Conservation (phyloP, 768 basidiomycete species). For the Leccinum olivaceopallidum region DNA sequence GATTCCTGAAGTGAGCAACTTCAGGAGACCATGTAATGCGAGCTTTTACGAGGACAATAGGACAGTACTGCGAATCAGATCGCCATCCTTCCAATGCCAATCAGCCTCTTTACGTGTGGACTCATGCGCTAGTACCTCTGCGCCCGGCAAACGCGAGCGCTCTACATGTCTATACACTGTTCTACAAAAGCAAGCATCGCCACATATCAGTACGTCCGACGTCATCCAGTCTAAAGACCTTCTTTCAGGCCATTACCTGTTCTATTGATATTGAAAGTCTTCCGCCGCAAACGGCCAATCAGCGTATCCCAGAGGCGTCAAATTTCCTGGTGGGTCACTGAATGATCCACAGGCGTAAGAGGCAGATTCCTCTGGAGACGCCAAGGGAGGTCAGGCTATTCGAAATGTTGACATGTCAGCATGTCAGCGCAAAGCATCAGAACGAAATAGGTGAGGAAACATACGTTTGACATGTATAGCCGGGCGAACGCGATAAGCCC, state of each 20-base stretch:
- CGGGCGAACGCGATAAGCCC: slow-evolving; percentile 29
- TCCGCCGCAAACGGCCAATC: background rate
- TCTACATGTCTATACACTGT: no score
- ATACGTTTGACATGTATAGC: slow-evolving; percentile 2
- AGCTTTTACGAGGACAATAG: no score
- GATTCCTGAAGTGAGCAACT: no score
- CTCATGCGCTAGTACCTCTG: no score
- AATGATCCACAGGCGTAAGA: background rate
- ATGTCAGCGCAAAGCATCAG: background rate
- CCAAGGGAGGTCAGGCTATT: background rate
- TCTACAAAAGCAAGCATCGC: no score
- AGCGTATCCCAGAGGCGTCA: background rate
- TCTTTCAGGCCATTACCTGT: background rate
- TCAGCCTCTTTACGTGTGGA: no score
- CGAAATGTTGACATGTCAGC: background rate
- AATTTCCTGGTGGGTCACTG: background rate
- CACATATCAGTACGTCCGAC: background rate
- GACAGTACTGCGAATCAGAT: no score
- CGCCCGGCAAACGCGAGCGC: no score
- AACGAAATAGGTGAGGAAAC: background rate
- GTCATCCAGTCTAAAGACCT: background rate
- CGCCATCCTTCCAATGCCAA: no score
- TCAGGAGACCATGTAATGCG: background rate
- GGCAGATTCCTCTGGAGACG: background rate
- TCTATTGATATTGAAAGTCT: background rate